Conservation (phyloP, 257 asterid species). For the Henckelia pumila region DNA sequence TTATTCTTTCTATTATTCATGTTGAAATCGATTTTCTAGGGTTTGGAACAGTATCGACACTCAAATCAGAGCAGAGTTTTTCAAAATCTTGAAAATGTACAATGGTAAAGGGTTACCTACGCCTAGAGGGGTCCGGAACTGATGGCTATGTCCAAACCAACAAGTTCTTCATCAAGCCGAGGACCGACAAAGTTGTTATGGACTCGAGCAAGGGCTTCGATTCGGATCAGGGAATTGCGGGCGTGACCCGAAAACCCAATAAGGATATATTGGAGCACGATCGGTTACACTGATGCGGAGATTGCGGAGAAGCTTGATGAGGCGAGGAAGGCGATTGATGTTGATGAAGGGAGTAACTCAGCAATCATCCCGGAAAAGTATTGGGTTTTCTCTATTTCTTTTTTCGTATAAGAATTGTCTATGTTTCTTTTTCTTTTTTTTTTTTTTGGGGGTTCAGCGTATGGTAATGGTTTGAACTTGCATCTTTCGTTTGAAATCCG, state of each 20-base stretch:
- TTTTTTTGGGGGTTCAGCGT: too few species aligned
- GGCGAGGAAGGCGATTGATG: constrained; percentile 56
- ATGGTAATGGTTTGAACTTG: not conserved
- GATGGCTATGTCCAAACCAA: constrained; percentile 83
- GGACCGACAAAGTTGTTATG: constrained; percentile 49
- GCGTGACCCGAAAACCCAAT: constrained; percentile 53
- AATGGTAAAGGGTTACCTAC: constrained; percentile 92
- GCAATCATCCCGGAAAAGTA: constrained; percentile 34
- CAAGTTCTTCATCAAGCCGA: constrained; percentile 61
- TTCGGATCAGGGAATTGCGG: constrained; percentile 70
- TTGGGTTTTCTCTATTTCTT: constrained; percentile 1
- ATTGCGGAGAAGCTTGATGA: constrained; percentile 66
- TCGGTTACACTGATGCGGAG: constrained; percentile 74
- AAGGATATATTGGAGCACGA: constrained; percentile 86
- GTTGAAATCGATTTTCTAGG: too few species aligned
- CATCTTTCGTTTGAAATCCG: not conserved
- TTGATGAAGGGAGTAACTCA: constrained; percentile 41
- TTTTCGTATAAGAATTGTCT: not conserved
- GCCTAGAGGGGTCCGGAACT: constrained; percentile 92
- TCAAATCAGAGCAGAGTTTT: not conserved
- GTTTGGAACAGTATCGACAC: not conserved
- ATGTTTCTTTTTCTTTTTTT: too few species aligned
- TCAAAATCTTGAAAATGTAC: constrained; percentile 44
- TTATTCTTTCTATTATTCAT: too few species aligned
- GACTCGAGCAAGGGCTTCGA: constrained; percentile 59